These are phyloP conservation scores for Cryptococcus amylolentus DNA, from an alignment of 1,284 basidiomycete species.

Conservation along the genomic window DNA sequence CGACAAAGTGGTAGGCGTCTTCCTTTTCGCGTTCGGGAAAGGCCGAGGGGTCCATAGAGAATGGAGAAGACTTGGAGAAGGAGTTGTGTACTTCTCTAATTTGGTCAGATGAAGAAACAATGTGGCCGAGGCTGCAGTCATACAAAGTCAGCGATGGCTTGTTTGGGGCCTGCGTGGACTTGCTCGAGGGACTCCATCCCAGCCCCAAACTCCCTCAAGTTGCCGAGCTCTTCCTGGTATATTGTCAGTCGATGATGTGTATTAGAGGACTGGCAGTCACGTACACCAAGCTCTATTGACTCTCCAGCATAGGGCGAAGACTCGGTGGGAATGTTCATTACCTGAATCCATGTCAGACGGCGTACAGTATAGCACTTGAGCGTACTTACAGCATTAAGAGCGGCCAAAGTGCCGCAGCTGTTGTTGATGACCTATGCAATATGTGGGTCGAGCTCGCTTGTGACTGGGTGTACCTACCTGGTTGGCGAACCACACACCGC, in stretches of 20 bases:
- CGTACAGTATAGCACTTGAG: not conserved
- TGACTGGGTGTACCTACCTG: conserved; percentile 52
- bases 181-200: conserved; percentile 73
- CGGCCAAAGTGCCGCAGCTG: conserved; percentile 85
- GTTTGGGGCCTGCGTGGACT: conserved; percentile 9
- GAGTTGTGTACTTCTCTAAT: conserved; percentile 81
- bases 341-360: conserved; percentile 18
- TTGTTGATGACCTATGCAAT: conserved; percentile 72
- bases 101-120: conserved; percentile 80
- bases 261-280: conserved; percentile 3
- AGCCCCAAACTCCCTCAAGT: conserved; percentile 70
- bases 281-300: conserved; percentile 58
- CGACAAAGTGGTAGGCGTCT: conserved; percentile 90
- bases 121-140: conserved; percentile 65
- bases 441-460: not conserved
- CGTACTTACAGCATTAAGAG: conserved; percentile 66
- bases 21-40: conserved; percentile 62
- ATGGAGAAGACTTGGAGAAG: conserved; percentile 71
- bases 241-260: not conserved
- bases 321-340: conserved; percentile 70
- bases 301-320: conserved; percentile 36
- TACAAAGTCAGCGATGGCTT: not conserved
- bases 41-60: conserved; percentile 65
- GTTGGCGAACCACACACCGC: conserved; percentile 80
- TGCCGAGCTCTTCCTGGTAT: conserved; percentile 58